These are phyloP conservation scores for Isatis lusitanica DNA, from an alignment of 441 rosid species.

Conservation along the genomic window DNA sequence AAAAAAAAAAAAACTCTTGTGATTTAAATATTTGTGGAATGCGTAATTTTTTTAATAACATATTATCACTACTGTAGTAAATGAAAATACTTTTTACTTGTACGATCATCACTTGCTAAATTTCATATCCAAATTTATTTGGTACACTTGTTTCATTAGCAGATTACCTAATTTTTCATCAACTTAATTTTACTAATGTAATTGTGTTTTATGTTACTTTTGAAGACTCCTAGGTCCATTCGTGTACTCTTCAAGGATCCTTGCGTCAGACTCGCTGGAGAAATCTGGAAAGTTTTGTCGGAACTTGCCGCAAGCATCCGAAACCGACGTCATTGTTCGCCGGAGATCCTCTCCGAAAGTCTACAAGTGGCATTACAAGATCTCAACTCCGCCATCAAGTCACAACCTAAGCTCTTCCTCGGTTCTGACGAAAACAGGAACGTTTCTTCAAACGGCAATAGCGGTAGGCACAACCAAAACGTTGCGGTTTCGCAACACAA, in stretches of 20 bases:
- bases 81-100: no score
- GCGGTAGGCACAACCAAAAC: constrained; percentile 21
- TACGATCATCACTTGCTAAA: not conserved
- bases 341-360: constrained; percentile 65
- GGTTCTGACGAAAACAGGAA: constrained; percentile 40
- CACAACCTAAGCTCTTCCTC: constrained; percentile 72
- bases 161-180: not conserved
- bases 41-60: not conserved
- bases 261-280: constrained; percentile 56
- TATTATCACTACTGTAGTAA: no score
- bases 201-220: not conserved
- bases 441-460: not conserved
- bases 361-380: constrained; percentile 71
- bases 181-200: not conserved
- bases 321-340: constrained; percentile 68
- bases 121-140: not conserved
- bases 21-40: no score
- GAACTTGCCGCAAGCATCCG: constrained; percentile 61
- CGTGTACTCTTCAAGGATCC: constrained; percentile 73
- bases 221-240: constrained; percentile 54
- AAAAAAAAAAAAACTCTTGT: no score
- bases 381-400: constrained; percentile 64
- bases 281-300: constrained; percentile 60
- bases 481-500: not conserved
- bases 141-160: not conserved